phyloP scores from a whole-genome alignment of 176 grass and related monocot species.

The Tuctoria greenei region DNA sequence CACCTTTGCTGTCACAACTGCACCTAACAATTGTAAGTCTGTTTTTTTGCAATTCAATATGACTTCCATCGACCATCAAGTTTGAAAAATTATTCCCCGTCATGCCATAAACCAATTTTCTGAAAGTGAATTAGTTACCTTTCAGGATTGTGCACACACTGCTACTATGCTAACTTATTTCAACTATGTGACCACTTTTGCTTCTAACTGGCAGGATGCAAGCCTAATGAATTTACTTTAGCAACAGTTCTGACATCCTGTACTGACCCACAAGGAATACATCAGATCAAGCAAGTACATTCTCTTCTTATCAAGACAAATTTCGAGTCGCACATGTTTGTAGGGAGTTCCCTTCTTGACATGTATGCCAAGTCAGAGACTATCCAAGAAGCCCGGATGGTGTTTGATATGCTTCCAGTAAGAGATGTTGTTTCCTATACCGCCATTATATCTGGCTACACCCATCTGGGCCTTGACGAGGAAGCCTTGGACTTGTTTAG shows the following conservation, averaged over 20 bases:
- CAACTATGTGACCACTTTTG: slow-evolving; percentile 27
- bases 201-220: slow-evolving; percentile 49
- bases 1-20: neutral
- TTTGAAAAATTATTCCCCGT: slow-evolving; percentile 5
- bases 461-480: slow-evolving; percentile 59
- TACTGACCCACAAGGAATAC: slow-evolving; percentile 34
- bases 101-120: neutral
- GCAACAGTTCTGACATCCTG: slow-evolving; percentile 57
- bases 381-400: slow-evolving; percentile 60
- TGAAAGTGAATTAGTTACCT: neutral
- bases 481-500: slow-evolving; percentile 71
- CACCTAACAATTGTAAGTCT: neutral
- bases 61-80: neutral
- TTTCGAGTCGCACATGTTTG: slow-evolving; percentile 65
- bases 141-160: slow-evolving; percentile 20
- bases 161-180: slow-evolving; percentile 16
- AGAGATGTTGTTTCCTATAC: slow-evolving; percentile 74
- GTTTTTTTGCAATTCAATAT: neutral
- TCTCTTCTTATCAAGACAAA: slow-evolving; percentile 57
- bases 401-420: slow-evolving; percentile 61
- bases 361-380: slow-evolving; percentile 63
- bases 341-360: slow-evolving; percentile 72
- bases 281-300: slow-evolving; percentile 59
- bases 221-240: slow-evolving; percentile 69
- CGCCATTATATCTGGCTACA: slow-evolving; percentile 69